Evolutionary conservation across 805 yeast species (phyloP), one percentile per base, ranked within the genome.

Genomic region (Candida piceae): DNA sequence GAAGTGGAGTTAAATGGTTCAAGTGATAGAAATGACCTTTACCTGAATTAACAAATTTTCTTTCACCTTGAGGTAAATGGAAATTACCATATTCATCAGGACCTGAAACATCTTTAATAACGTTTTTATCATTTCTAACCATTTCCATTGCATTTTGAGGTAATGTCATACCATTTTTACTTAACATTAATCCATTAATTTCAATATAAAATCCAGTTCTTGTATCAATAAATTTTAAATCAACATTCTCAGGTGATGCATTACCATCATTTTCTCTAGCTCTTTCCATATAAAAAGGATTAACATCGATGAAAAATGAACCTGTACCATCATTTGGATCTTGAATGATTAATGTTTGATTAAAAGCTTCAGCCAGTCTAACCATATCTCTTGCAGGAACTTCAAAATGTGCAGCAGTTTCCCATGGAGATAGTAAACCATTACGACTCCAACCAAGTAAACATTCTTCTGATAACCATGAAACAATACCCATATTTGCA

Each of bases 191-290:
- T 4, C 80, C 86, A 3, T 76, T 70, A 36, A 79, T 65, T 47
- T 78, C 84, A 37, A 79, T 64, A 48, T 74, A 79, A 9, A 69
- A 52, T 8, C 85, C 85, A 2, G 80, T 70, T 38, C 72, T 71
- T 12, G 69, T 64, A 51, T 79, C 85, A 38, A 79, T 74, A 49
- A 79, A 74, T 42, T 83, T 66, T 7, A 78, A 71, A 50, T 74
- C 79, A 16, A 61, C 46, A 5, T 48, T 40, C 58, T 75, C 60
- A 41, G 72, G 67, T 42, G 76, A 52, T 11, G 66, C 61, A 41
- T 64, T 58, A 33, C 69, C 70, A 38, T 72, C 71, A 44, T 74
- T 72, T 26, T 70, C 67, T 24, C 64, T 53, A 1, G 65, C 66
- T 31, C 80, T 66, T 47, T 73, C 70, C 39, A 72, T 61, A 47